These are phyloP conservation scores for Pseudogymnoascus sp. DNA, from an alignment of 2,329 filamentous ascomycete genomes.

Conservation along the genomic window DNA sequence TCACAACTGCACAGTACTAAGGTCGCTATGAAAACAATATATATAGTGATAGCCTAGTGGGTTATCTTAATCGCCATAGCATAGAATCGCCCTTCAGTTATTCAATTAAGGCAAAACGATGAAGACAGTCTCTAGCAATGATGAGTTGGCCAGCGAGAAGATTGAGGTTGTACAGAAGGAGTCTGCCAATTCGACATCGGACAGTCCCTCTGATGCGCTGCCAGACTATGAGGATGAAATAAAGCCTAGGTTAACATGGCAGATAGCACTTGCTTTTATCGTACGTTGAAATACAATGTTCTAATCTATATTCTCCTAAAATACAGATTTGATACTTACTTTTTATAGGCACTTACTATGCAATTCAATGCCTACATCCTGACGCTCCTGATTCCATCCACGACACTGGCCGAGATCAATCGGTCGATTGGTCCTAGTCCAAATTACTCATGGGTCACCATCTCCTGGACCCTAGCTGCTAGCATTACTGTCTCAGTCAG, in stretches of 20 bases:
- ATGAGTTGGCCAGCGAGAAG: too few species aligned
- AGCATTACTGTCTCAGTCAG: constrained; percentile 30
- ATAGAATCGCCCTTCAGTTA: too few species aligned
- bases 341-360: background rate
- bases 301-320: background rate
- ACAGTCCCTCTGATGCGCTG: background rate
- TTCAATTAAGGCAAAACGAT: too few species aligned
- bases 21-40: too few species aligned
- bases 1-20: too few species aligned
- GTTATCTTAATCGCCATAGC: too few species aligned
- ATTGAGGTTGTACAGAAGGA: too few species aligned
- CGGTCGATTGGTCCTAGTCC: constrained; percentile 29
- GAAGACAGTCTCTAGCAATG: too few species aligned
- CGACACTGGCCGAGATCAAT: constrained; percentile 29
- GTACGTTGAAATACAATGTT: background rate
- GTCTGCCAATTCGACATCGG: too few species aligned
- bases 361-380: constrained; percentile 29
- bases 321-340: background rate
- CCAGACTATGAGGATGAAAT: background rate
- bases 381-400: constrained; percentile 29
- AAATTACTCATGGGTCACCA: constrained; percentile 30
- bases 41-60: too few species aligned
- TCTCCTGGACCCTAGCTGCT: constrained; percentile 28
- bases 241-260: constrained; percentile 7
- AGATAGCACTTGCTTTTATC: constrained; percentile 8